These are phyloP conservation scores for Staphylotrichum longicolle DNA, from an alignment of 495 filamentous ascomycete genomes.

Conservation along the genomic window DNA sequence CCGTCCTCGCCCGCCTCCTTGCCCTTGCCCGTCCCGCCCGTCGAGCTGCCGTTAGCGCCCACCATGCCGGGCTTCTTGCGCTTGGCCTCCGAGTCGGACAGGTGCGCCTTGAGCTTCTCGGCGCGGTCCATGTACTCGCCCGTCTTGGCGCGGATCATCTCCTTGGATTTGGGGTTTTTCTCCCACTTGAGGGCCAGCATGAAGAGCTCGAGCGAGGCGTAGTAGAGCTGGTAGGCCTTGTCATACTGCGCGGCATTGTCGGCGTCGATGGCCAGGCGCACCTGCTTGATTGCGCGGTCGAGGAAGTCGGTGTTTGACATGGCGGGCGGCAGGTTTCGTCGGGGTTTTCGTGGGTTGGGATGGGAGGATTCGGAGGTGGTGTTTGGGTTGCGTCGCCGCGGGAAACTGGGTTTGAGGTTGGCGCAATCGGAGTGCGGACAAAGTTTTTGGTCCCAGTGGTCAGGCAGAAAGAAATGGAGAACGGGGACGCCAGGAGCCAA, in stretches of 20 bases:
- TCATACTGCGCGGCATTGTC: slow-evolving; percentile 97
- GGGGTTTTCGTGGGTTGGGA: neutral
- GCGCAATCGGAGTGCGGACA: no score
- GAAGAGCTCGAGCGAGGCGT: slow-evolving; percentile 88
- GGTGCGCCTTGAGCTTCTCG: slow-evolving; percentile 91
- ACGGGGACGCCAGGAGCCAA: no score
- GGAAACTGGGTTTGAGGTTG: no score
- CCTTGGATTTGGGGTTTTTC: slow-evolving; percentile 93
- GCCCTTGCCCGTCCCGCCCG: slow-evolving; percentile 60
- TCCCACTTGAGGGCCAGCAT: slow-evolving; percentile 98
- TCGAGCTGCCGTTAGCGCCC: slow-evolving; percentile 79
- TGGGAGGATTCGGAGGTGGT: slow-evolving; percentile 1
- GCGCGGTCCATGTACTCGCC: slow-evolving; percentile 97
- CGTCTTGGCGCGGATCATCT: slow-evolving; percentile 91
- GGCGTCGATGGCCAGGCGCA: slow-evolving; percentile 94
- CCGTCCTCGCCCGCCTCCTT: slow-evolving; percentile 50
- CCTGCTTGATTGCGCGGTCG: slow-evolving; percentile 88
- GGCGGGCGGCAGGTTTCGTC: slow-evolving; percentile 27
- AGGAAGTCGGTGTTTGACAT: slow-evolving; percentile 99
- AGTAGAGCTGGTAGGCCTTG: slow-evolving; percentile 92
- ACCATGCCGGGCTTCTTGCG: slow-evolving; percentile 71
- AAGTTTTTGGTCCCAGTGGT: no score
- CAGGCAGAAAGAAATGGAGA: no score
- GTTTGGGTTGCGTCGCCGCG: neutral
- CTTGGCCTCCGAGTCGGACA: slow-evolving; percentile 73